Evolutionary conservation across 1,284 basidiomycete genomes (phyloP), one percentile per base, ranked within the genome.

Genomic region (Irpex sp.): DNA sequence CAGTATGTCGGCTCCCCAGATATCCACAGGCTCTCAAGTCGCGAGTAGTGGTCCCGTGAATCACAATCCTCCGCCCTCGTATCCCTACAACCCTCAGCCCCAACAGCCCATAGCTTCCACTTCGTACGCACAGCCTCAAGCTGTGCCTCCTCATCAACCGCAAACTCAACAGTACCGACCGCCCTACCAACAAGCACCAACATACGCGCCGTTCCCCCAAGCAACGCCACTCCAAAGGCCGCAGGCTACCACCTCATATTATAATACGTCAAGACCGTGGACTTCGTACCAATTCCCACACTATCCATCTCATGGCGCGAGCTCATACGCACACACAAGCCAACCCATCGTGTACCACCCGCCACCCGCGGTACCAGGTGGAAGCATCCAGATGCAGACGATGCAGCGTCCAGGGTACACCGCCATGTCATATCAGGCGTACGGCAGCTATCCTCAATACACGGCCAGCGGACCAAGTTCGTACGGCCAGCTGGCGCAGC

Each of bases 331-430:
- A 36, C 52, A 55, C 7, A 44, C 49, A 0, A n/a, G 7, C 5
- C 51, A 44, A 38, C 51, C 51, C 8, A 34, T 36, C 19, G 19
- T 19, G 13, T 61, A 61, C 19, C 44, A 62, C 36, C 40, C 37
- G 38, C n/a, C 60, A 17, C 49, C 31, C 5, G 36, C 8, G n/a
- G 31, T 34, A 5, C 31, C 31, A 34, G 31, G 31, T 4, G 31
- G n/a, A 36, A 11, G n/a, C 48, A 48, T 49, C 17, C 8, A 40
- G n/a, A 21, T n/a, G 17, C 36, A 37, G 8, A 11, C 40, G 47
- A 44, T 13, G 21, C 61, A 65, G 26, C 38, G 64, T 6, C 64
- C 64, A 15, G 58, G 57, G 9, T 62, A 62, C 38, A 65, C 64
- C 5, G 21, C 61, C 4, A 62, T 65, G 64, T 52, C 61, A 1